phyloP scores from a whole-genome alignment of 257 asterid species.

The Nemophila menziesii region DNA sequence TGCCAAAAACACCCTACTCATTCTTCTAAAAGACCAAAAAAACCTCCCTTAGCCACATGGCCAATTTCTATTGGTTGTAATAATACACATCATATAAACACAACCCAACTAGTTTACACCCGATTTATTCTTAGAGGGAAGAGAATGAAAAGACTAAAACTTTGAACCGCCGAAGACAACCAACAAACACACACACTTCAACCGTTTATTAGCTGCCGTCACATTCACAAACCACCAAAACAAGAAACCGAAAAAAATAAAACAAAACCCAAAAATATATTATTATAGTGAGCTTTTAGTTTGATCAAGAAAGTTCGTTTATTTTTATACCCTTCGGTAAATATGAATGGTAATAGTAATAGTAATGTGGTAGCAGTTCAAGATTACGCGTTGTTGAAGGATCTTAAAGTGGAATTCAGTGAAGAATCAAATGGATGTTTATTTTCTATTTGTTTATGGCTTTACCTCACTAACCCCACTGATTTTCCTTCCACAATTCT shows the following conservation, averaged over 20 bases:
- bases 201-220: conserved; percentile 88
- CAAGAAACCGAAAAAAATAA: neutral
- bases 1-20: neutral
- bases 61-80: neutral
- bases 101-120: conserved; percentile 28
- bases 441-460: conserved; percentile 67
- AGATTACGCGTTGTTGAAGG: conserved; percentile 39
- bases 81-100: neutral
- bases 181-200: conserved; percentile 23
- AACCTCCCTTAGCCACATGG: neutral
- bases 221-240: no score
- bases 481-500: conserved; percentile 47
- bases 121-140: conserved; percentile 27
- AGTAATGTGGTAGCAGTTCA: conserved; percentile 22
- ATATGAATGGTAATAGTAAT: neutral
- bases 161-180: conserved; percentile 61
- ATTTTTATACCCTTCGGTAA: neutral
- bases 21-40: neutral
- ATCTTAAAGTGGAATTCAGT: conserved; percentile 48
- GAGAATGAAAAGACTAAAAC: conserved; percentile 30
- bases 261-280: neutral
- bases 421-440: conserved; percentile 30
- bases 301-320: conserved; percentile 16
- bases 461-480: conserved; percentile 41
- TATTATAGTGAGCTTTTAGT: conserved; percentile 1